Evolutionary conservation across 202 grass and related monocot genomes (phyloP).

Genomic region (Dendrocalamus latiflorus): DNA sequence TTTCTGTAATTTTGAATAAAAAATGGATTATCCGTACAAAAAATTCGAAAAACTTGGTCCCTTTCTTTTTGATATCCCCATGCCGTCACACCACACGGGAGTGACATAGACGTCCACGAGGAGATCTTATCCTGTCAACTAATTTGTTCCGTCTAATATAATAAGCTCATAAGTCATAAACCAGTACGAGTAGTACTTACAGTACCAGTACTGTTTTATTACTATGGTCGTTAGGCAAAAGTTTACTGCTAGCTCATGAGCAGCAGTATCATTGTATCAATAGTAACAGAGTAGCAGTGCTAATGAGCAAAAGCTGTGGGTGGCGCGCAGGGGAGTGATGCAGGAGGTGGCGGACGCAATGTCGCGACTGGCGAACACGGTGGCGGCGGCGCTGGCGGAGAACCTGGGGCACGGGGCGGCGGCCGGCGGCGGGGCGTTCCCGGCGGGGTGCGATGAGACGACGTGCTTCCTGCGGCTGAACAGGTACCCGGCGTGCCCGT

Average conservation of each 20-base stretch:
- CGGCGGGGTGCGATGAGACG: constrained; percentile 53
- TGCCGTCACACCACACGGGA: too few species aligned
- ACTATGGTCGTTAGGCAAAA: neutral
- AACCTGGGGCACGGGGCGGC: constrained; percentile 23
- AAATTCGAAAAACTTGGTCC: too few species aligned
- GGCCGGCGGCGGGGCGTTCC: constrained; percentile 19
- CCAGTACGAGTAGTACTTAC: too few species aligned
- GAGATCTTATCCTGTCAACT: too few species aligned
- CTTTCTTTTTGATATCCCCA: too few species aligned
- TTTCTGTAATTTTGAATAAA: too few species aligned
- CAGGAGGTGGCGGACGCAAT: constrained; percentile 54
- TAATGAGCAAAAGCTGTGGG: neutral
- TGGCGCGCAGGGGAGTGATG: constrained; percentile 45
- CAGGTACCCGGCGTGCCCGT: constrained; percentile 79
- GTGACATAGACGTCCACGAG: too few species aligned
- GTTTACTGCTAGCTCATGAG: neutral
- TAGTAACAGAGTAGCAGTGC: too few species aligned
- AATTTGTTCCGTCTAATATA: too few species aligned
- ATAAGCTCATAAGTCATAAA: too few species aligned
- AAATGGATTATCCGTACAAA: too few species aligned
- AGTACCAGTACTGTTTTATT: neutral
- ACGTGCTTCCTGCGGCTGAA: constrained; percentile 88
- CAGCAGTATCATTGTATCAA: neutral
- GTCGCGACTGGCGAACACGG: constrained; percentile 52
- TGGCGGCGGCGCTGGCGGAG: constrained; percentile 57